These are phyloP conservation scores for Irpex sp. DNA, from an alignment of 1,284 basidiomycete species.

Conservation along the genomic window DNA sequence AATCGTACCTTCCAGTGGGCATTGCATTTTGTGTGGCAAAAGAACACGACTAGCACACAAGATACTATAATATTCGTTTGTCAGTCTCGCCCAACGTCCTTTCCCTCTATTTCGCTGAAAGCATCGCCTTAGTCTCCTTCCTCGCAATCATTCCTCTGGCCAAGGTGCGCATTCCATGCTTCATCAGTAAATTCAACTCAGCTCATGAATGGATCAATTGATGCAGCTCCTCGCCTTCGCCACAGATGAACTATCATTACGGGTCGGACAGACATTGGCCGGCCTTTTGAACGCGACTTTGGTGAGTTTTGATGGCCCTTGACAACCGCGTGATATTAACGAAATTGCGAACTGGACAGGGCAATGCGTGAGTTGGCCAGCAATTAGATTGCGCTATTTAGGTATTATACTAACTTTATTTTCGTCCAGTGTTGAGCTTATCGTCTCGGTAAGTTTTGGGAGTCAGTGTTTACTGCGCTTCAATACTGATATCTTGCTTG, in stretches of 20 bases:
- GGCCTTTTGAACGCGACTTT: constrained; percentile 85
- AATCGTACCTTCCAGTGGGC: too few species aligned
- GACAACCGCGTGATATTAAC: background rate
- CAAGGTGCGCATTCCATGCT: constrained; percentile 39
- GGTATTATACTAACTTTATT: too few species aligned
- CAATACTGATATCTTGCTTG: too few species aligned
- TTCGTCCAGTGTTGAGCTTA: constrained; percentile 69
- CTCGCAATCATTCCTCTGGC: constrained; percentile 72
- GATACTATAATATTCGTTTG: constrained; percentile 69
- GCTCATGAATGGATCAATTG: background rate
- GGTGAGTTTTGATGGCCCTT: constrained; percentile 34
- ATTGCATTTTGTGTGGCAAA: constrained; percentile 52
- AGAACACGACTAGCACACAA: constrained; percentile 29
- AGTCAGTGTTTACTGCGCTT: too few species aligned
- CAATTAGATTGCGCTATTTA: too few species aligned
- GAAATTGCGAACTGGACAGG: too few species aligned
- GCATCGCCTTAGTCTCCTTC: constrained; percentile 51
- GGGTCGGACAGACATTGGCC: constrained; percentile 80
- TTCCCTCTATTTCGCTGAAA: background rate
- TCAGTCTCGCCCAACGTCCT: constrained; percentile 30
- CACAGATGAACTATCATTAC: constrained; percentile 82
- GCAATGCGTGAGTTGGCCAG: constrained; percentile 78
- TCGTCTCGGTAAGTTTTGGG: too few species aligned
- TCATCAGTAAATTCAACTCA: background rate
- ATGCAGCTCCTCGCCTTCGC: constrained; percentile 76